Conservation (phyloP, 805 yeast genomes). For the Saturnispora galanensis region DNA sequence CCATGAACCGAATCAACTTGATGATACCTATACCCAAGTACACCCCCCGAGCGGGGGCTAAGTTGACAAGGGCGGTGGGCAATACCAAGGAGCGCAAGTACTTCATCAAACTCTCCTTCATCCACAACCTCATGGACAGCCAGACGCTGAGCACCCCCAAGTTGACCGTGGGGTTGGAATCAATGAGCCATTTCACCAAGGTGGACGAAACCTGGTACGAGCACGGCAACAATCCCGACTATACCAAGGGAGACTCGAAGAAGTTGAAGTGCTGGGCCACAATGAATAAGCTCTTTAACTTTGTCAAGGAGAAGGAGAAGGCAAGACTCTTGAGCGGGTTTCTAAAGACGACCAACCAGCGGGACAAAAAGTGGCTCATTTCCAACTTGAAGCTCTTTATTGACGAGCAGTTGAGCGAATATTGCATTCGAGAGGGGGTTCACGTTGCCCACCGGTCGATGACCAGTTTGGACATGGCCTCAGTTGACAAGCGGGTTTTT, state of each 20-base stretch:
- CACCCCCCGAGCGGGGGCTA: conserved; percentile 10
- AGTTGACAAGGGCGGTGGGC: conserved; percentile 6
- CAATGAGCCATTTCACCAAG: conserved; percentile 7
- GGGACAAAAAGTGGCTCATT: conserved; percentile 15
- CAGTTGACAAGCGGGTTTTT: conserved; percentile 24
- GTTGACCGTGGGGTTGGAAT: conserved; percentile 12
- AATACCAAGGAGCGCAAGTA: conserved; percentile 7
- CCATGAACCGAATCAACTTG: conserved; percentile 15
- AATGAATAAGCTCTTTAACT: conserved; percentile 16
- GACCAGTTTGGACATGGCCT: conserved; percentile 12
- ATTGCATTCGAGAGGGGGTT: conserved; percentile 18
- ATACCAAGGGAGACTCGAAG: conserved; percentile 6
- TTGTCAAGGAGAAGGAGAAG: conserved; percentile 19
- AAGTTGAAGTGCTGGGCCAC: conserved; percentile 12
- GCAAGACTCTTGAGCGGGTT: conserved; percentile 15
- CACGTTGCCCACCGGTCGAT: conserved; percentile 24
- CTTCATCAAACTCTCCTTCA: conserved; percentile 13
- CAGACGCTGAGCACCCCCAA: conserved; percentile 11
- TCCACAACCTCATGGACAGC: conserved; percentile 12
- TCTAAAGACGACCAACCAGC: conserved; percentile 7
- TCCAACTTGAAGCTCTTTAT: conserved; percentile 21
- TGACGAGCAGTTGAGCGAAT: conserved; percentile 26
- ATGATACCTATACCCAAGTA: conserved; percentile 21
- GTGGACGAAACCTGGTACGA: conserved; percentile 12
- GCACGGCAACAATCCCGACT: conserved; percentile 4